Evolutionary conservation across 2,329 filamentous ascomycete genomes (phyloP), one percentile per base, ranked within the genome.

Genomic region (Macrophomina pseudophaseolina): DNA sequence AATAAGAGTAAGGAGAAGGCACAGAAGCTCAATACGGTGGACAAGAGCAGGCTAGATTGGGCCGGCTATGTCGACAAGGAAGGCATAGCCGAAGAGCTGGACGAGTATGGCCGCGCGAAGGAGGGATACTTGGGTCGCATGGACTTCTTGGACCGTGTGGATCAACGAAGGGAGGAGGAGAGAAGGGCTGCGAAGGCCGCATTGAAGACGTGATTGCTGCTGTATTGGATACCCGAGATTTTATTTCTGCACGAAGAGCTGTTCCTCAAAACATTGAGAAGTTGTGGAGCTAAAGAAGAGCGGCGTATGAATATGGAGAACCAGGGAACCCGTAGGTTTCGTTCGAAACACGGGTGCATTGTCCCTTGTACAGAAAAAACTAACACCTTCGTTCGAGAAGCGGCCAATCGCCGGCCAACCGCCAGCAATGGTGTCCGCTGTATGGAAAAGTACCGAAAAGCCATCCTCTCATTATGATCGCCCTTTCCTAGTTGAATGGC

Each of bases 11-110:
- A 40, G 12, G 80, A 73, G 71, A 83, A 77, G 78, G 84, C 72
- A 28, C 84, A 85, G 67, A 89, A 88, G 72, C 84, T 90, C 78
- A 90, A 88, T 70, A 88, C 87, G 0, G 86, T 90, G 59, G 87
- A 89, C 76, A 90, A 90, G 76, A 88, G 85, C 35, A 83, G 87
- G 64, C 78, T 89, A 72, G 88, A 90, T 71, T 90, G 88, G 88
- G 87, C 86, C 23, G 83, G 84, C 11, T 88, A 88, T 72, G 87
- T 90, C 48, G 86, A 88, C 72, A 78, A 85, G 64, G 84, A 85
- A 53, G 87, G 87, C 35, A 84, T 89, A 66, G 83, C 84, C 66
- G 87, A 88, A 66, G 88, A 90, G 74, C 74, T 90, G 72, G 83
- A 86, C 65, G 82, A 82, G 53, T 86, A 88, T 73, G 86, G 85